Evolutionary conservation across 2,329 filamentous ascomycete genomes (phyloP).

Genomic region (Pseudogymnoascus sp.): DNA sequence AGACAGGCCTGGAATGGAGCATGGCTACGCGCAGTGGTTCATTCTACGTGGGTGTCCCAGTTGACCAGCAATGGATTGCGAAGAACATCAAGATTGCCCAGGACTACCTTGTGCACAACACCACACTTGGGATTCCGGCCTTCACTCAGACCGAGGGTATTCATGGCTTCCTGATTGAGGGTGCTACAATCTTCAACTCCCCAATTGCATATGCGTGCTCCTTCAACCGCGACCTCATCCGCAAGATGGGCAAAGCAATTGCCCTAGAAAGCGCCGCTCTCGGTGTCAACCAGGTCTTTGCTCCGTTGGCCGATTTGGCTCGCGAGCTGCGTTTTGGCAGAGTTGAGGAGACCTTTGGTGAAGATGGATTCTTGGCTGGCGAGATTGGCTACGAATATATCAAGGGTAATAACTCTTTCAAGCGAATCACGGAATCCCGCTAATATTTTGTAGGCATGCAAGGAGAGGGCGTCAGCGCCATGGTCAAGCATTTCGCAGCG

Average conservation of each 20-base stretch:
- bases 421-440: not conserved
- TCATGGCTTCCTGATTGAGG: slow-evolving; percentile 62
- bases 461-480: slow-evolving; percentile 56
- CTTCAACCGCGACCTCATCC: slow-evolving; percentile 56
- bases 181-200: slow-evolving; percentile 72
- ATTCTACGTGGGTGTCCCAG: slow-evolving; percentile 64
- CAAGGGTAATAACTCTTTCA: slow-evolving; percentile 41
- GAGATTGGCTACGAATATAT: slow-evolving; percentile 57
- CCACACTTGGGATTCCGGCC: slow-evolving; percentile 61
- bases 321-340: slow-evolving; percentile 63
- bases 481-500: slow-evolving; percentile 68
- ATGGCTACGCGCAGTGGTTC: slow-evolving; percentile 45
- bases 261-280: slow-evolving; percentile 57
- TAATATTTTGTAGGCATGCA: slow-evolving; percentile 49
- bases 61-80: slow-evolving; percentile 54
- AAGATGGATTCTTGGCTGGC: slow-evolving; percentile 59
- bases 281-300: slow-evolving; percentile 66
- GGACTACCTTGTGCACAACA: slow-evolving; percentile 60
- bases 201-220: slow-evolving; percentile 65
- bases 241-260: slow-evolving; percentile 59
- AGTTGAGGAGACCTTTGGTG: slow-evolving; percentile 66
- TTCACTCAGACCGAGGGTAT: slow-evolving; percentile 68
- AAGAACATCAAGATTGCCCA: slow-evolving; percentile 56
- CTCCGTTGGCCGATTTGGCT: slow-evolving; percentile 61
- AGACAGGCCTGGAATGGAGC: slow-evolving; percentile 56